Base-by-base conservation (phyloP, 176 grass and related monocot species). In the Areca catechu region DNA sequence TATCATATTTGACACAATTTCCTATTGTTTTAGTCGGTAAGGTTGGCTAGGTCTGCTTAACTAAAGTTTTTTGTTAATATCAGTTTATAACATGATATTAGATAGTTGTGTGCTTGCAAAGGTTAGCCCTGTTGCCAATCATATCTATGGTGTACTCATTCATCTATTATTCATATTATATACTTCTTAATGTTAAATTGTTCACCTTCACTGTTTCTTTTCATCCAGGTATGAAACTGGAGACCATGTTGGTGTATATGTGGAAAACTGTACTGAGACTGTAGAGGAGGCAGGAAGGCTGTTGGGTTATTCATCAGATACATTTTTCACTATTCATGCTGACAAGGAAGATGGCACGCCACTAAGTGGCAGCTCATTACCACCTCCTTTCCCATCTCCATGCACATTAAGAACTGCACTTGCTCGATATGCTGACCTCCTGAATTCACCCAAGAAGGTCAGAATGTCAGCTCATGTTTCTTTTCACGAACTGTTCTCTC, bases 391-490 rank as follows among this genome's bases (percentile, higher is more conserved):
- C 63, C 82, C 79, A 17, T 81, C 90, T 37, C 90, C 90, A 0
- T 52, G 73, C 60, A 95, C 79, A 54, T 54, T 95, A 62, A 86
- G 86, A 71, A 82, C 75, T 60, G 90, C 90, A 29, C 79, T 95
- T 54, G 70, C 82, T 22, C 71, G 86, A 78, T 95, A 90, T 71
- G 86, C 90, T 1, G 90, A 95, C 73, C 90, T 95, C 73, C 67
- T 86, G n/a, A 95, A 86, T 75, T 95, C 90, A 65, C 90, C 90
- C 19, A 95, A 95, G 73, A 95, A 95, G 76, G 90, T 89, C 50
- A 70, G 69, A 7, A 17, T 49, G 63, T 66, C 23, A 29, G 5
- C 27, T 29, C 5, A 6, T 4, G 5, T 29, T 5, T 29, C 27
- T 29, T 29, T 29, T 29, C 5, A 29, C 5, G 6, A 29, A 29